phyloP scores from a whole-genome alignment of 768 basidiomycete species.

The Dacryopinax spathularia region DNA sequence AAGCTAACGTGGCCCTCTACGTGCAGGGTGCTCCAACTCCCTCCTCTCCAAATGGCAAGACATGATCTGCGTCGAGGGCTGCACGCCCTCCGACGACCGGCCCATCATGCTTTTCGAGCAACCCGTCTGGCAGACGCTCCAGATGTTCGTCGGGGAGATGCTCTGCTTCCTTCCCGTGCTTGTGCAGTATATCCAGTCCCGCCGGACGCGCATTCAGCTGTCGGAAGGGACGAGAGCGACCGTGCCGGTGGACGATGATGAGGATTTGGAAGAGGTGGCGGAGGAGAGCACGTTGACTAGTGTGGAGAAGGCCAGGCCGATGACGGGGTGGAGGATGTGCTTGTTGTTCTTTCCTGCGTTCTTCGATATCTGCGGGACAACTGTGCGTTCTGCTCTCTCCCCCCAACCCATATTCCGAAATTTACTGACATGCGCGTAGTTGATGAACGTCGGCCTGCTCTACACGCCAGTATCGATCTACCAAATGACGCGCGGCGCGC shows the following conservation, averaged over 20 bases:
- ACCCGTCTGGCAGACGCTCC: conserved; percentile 83
- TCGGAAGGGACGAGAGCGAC: not conserved
- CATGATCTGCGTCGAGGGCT: conserved; percentile 98
- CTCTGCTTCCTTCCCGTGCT: conserved; percentile 30
- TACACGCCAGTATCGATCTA: conserved; percentile 95
- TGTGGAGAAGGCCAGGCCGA: not conserved
- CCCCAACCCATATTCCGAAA: conserved; percentile 7
- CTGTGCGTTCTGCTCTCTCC: conserved; percentile 37
- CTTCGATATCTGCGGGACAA: conserved; percentile 73
- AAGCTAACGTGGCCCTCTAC: not conserved
- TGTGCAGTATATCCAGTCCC: conserved; percentile 13
- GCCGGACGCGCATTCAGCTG: not conserved
- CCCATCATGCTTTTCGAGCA: conserved; percentile 75
- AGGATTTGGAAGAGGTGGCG: not conserved
- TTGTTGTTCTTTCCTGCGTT: conserved; percentile 25
- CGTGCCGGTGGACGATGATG: conserved; percentile 3
- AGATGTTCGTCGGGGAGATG: conserved; percentile 82
- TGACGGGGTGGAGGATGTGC: conserved; percentile 33
- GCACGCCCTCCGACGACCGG: conserved; percentile 45
- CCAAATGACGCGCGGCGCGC: conserved; percentile 75
- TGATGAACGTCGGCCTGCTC: conserved; percentile 93
- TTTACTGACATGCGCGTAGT: conserved; percentile 20
- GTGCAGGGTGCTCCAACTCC: conserved; percentile 40
- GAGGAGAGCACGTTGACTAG: not conserved
- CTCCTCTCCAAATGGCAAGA: conserved; percentile 85